Evolutionary conservation across 495 filamentous ascomycete species (phyloP), one percentile per base, ranked within the genome.

Genomic region (Staphylotrichum tortipilum): DNA sequence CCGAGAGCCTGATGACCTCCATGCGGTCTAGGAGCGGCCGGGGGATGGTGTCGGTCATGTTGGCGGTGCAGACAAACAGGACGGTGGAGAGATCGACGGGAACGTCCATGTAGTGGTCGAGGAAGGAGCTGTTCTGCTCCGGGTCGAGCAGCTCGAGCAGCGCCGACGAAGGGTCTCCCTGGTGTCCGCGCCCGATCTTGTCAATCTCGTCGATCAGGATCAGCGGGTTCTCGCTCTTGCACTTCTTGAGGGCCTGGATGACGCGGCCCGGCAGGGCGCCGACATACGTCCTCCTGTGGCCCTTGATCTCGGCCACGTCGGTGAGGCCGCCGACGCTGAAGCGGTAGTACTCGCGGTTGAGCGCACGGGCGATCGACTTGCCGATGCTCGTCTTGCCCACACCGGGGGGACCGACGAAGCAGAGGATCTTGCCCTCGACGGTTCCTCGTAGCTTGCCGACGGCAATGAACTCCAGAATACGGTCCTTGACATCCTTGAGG

Each of bases 261-360:
- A 97, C 94, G 42, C 94, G 84, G 21, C 94, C 94, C 22, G 94
- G 94, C 36, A 99, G 72, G 36, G 94, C 94, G 49, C 94, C 94
- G 45, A 99, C 91, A 60, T 99, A 99, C 10, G 94, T 99, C 55
- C 94, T 75, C 52, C 94, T 78, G 63, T 99, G 94, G 37, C 94
- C 94, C 75, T 99, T 99, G 69, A 99, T 95, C 66, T 99, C 94
- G n/a, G 94, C 92, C 55, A 97, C 94, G 70, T 99, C 94, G 11
- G 89, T 89, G 49, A 99, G 76, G 50, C 94, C 94, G 56, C 94
- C 94, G 14, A 99, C 94, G 52, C 89, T 95, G 73, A 99, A 97
- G 44, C 94, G 78, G 73, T 97, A 97, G 70, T 97, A 99, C 64
- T 97, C 84, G 29, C 94, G 76, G 65, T 94, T 94, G 47, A 99